These are phyloP conservation scores for Apiospora rasikravindrae DNA, from an alignment of 2,329 filamentous ascomycete species.

Conservation along the genomic window DNA sequence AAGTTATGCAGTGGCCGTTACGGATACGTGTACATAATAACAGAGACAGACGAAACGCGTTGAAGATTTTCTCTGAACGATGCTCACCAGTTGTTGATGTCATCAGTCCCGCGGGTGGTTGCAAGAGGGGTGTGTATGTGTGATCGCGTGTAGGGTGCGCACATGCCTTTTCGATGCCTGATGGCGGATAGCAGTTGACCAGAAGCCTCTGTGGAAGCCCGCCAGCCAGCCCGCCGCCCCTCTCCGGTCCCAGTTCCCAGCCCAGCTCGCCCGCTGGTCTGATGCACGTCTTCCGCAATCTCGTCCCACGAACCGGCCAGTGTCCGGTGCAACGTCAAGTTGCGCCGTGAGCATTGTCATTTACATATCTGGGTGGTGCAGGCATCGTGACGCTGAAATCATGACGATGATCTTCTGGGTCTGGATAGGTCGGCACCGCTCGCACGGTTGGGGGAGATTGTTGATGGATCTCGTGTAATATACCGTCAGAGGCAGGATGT, in stretches of 20 bases:
- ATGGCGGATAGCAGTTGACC: slow-evolving; percentile 12
- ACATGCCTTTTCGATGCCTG: slow-evolving; percentile 4
- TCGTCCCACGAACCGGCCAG: slow-evolving; percentile 7
- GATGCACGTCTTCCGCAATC: slow-evolving; percentile 1
- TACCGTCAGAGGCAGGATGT: slow-evolving; percentile 5
- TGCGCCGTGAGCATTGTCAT: neutral
- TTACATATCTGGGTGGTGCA: neutral
- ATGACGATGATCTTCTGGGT: slow-evolving; percentile 8
- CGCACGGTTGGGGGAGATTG: slow-evolving; percentile 14
- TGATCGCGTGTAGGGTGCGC: slow-evolving; percentile 12
- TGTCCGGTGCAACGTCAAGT: slow-evolving; percentile 8
- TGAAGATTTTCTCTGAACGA: neutral
- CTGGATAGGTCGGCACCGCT: slow-evolving; percentile 10
- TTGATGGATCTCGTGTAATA: slow-evolving; percentile 16
- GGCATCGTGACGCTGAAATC: slow-evolving; percentile 8
- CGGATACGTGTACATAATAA: neutral
- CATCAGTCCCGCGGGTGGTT: neutral
- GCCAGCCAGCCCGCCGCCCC: too few relatives aligned
- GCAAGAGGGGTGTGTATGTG: slow-evolving; percentile 7
- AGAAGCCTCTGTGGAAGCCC: slow-evolving; percentile 1
- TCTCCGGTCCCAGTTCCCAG: neutral
- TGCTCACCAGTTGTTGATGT: slow-evolving; percentile 9
- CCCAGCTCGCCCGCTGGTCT: slow-evolving; percentile 7
- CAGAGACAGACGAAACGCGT: neutral
- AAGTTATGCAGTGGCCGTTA: neutral